phyloP scores from a whole-genome alignment of 805 yeast species.

The Kurtzmaniella cleridarum region DNA sequence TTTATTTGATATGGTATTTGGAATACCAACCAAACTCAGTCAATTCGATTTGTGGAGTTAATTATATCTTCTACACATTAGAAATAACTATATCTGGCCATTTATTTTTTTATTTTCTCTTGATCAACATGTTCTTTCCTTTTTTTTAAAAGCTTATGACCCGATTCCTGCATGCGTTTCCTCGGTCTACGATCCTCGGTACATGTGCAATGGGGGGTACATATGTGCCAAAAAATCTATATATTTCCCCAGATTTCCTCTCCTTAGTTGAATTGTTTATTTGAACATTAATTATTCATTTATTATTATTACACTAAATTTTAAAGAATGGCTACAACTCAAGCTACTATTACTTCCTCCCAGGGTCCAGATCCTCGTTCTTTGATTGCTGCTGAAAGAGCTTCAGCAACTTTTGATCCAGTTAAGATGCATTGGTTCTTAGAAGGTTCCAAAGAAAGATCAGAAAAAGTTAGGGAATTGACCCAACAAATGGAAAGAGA shows the following conservation, averaged over 20 bases:
- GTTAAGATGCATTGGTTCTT: conserved; percentile 35
- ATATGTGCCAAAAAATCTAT: neutral
- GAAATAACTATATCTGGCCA: neutral
- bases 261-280: neutral
- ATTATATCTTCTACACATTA: no score
- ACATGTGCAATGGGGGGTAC: conserved; percentile 4
- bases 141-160: neutral
- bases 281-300: neutral
- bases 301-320: neutral
- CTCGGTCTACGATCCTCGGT: conserved; percentile 4
- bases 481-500: conserved; percentile 61
- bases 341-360: conserved; percentile 16
- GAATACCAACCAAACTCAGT: no score
- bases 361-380: conserved; percentile 30
- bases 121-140: no score
- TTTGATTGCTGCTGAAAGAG: conserved; percentile 28
- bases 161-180: conserved; percentile 2
- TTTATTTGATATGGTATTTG: no score
- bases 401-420: conserved; percentile 26
- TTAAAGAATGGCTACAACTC: conserved; percentile 12
- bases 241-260: conserved; percentile 4
- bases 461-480: conserved; percentile 42
- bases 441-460: conserved; percentile 37
- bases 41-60: no score
- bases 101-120: no score